Evolutionary conservation across 1,284 basidiomycete genomes (phyloP), one percentile per base, ranked within the genome.

Genomic region (Cryptococcus sp.): DNA sequence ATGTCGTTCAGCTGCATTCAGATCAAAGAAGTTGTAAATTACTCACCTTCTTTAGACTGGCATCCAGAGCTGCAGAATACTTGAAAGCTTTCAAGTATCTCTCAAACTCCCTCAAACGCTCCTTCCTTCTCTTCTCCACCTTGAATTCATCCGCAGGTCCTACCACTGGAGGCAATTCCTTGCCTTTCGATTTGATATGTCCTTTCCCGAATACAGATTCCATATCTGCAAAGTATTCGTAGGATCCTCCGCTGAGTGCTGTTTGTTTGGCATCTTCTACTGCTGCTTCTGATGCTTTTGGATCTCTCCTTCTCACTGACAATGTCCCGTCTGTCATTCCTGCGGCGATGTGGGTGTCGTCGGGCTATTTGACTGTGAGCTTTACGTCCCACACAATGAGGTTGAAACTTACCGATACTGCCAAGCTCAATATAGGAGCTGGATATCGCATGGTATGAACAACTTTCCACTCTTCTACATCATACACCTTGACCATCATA

Each of bases 401-500:
- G 23, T n/a, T 43, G 23, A 23, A 13, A 80, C 84, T 70, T 69
- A 90, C 90, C 58, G 89, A 98, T 58, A 90, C 81, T n/a, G 91
- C 93, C 46, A 98, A 79, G 67, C 86, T 91, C 4, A 99, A 80
- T 3, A 99, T 79, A 1, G 94, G 92, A 1, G 93, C 90, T 3
- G 94, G 90, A 74, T 98, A 98, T 44, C 95, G 87, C 92, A 99
- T 98, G 0, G 96, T 98, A 73, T 99, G 96, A 7, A 95, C 87
- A 34, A 98, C 96, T 67, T 89, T 89, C 80, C 94, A 95, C 41
- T 87, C 87, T 68, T 89, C 86, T 49, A 95, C 86, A 72, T 98
- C 94, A 79, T 98, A 99, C 30, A 98, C 93, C 78, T 99, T 99
- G 57, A 98, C 91, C 85, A 99, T 88, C 63, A 94, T 92, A 73